Percentiles rank a stretch among this genome's conserved stretches.
Conservation (phyloP, 176 grass and related monocot species). For the Alloteropsis semialata region DNA sequence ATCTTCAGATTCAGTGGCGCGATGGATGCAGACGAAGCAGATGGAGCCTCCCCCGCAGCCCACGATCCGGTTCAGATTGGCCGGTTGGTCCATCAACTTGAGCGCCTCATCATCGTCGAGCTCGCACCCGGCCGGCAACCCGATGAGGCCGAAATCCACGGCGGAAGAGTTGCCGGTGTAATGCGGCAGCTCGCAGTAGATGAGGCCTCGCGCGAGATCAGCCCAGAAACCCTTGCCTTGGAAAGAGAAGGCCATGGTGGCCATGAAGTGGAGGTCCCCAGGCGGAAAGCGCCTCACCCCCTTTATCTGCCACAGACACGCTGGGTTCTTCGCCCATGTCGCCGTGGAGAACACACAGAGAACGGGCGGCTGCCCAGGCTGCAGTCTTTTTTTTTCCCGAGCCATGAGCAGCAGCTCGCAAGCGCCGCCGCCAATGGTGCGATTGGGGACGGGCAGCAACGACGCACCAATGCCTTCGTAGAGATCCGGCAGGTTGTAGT, state of each 20-base stretch:
- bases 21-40: not conserved
- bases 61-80: not conserved
- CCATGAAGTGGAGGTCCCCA: not conserved
- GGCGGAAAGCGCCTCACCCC: not conserved
- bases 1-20: not conserved
- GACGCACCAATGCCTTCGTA: rapidly evolving
- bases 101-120: too few relatives aligned
- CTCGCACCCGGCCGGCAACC: not conserved
- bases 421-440: not conserved
- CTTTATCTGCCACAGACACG: too few relatives aligned
- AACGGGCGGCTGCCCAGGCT: too few relatives aligned
- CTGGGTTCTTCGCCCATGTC: too few relatives aligned
- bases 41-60: not conserved
- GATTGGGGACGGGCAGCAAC: not conserved
- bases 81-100: too few relatives aligned
- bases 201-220: not conserved
- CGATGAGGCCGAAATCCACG: not conserved
- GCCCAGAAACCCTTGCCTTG: not conserved
- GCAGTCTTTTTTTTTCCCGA: too few relatives aligned
- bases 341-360: too few relatives aligned
- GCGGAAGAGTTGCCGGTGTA: not conserved
- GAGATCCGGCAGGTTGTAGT: not conserved
- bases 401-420: not conserved
- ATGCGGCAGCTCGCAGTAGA: not conserved
- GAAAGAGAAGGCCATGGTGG: not conserved